phyloP scores from a whole-genome alignment of 176 grass and related monocot species.

The Otatea glauca region DNA sequence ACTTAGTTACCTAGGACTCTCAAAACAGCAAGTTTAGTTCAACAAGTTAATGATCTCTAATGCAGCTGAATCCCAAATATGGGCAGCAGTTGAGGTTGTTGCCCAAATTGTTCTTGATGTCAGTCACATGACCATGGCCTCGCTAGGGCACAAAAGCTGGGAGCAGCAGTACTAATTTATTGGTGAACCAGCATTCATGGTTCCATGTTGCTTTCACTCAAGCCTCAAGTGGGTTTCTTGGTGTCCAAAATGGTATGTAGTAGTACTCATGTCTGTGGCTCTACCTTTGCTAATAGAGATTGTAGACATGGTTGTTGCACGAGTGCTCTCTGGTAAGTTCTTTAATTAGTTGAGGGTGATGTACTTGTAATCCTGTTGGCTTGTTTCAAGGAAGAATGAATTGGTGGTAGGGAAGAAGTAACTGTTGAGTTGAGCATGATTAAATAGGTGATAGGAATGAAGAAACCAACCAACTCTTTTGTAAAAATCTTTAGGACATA shows the following conservation, averaged over 20 bases:
- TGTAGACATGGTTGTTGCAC: background rate
- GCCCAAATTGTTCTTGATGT: background rate
- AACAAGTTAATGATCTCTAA: background rate
- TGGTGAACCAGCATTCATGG: background rate
- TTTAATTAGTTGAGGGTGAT: background rate
- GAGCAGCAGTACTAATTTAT: background rate
- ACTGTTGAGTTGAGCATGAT: background rate
- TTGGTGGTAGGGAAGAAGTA: background rate
- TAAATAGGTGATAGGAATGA: background rate
- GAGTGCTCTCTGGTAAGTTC: background rate
- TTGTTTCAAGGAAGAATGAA: background rate
- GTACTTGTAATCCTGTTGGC: background rate
- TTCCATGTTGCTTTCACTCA: constrained; percentile 36
- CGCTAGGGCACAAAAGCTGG: background rate
- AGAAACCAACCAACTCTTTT: background rate
- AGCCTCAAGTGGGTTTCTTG: background rate
- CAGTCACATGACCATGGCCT: background rate
- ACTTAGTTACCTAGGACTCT: no score
- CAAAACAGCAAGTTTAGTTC: no score
- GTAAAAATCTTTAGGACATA: background rate
- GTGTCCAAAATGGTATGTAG: background rate
- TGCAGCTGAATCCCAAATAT: background rate
- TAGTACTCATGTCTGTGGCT: background rate
- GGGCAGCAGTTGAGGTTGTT: constrained; percentile 26
- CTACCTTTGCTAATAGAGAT: background rate